Evolutionary conservation across 2,329 filamentous ascomycete species (phyloP).

Genomic region (Cladosporium sp.): DNA sequence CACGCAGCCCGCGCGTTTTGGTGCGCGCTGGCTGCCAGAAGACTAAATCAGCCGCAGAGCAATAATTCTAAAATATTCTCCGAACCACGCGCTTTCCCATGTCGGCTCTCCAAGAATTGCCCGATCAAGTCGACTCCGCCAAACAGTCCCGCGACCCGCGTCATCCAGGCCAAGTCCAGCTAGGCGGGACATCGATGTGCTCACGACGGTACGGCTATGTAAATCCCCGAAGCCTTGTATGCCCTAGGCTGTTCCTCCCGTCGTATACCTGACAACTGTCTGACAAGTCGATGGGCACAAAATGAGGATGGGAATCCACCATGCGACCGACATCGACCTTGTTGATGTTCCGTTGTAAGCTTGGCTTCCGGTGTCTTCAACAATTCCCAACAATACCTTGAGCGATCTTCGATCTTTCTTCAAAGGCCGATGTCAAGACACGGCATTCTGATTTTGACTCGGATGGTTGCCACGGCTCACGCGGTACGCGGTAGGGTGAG

Average conservation of each 20-base stretch:
- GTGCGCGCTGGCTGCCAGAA: neutral
- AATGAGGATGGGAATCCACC: neutral
- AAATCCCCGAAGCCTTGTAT: neutral
- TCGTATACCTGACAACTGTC: neutral
- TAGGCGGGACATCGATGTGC: neutral
- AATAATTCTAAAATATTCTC: neutral
- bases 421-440: neutral
- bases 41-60: neutral
- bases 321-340: no score
- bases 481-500: neutral
- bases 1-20: neutral
- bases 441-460: slow-evolving; percentile 1
- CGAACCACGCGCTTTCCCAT: slow-evolving; percentile 1
- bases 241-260: neutral
- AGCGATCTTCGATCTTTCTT: slow-evolving; percentile 9
- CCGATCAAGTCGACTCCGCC: neutral
- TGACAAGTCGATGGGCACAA: neutral
- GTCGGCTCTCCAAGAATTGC: slow-evolving; percentile 6
- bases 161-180: neutral
- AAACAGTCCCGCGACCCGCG: neutral
- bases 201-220: slow-evolving; percentile 3
- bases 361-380: neutral
- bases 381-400: neutral
- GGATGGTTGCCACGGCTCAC: neutral
- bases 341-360: no score